Evolutionary conservation across 2,329 filamentous ascomycete genomes (phyloP), one percentile per base, ranked within the genome.

Genomic region (Xylariaceae sp.): DNA sequence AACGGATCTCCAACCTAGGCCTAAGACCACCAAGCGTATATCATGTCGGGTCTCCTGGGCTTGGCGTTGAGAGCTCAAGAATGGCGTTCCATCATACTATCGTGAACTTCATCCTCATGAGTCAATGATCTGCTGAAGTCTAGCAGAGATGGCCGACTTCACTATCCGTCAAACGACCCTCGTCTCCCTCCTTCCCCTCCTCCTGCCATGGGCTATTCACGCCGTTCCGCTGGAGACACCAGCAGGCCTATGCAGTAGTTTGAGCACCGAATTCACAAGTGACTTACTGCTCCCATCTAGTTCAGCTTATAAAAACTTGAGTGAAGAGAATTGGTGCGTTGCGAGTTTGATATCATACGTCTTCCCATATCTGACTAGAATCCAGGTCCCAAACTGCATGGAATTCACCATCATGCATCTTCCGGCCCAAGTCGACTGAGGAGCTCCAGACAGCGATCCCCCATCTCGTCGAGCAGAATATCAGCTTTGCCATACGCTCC

Each of bases 401-500:
- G 56, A 11, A 30, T 7, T 11, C 18, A 8, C 56, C 56, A 9
- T 30, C 56, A 2, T 58, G 56, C 56, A 58, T 58, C 39, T 37
- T 34, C 5, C 39, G 39, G 39, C 56, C 51, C 11, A 39, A 11
- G 1, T 35, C 10, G 3, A 45, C 56, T 6, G 15, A 5, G 2
- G 50, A 58, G 3, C 13, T 54, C 4, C 13, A n/a, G 3, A 4
- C 9, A 9, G 10, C 47, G 4, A 23, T 58, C 39, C n/a, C 7
- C n/a, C 4, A 9, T 11, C 39, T 58, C 23, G 44, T 53, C 10
- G n/a, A 35, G n/a, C 10, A 30, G 8, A 23, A 53, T 11, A 17
- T 48, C 13, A 44, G 39, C 18, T 59, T 63, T 39, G 58, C 58
- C 13, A 53, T 61, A 30, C 53, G 59, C 37, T 59, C 56, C 23